phyloP scores from a whole-genome alignment of 179 eudicot species.

The Vitellaria paradoxa region DNA sequence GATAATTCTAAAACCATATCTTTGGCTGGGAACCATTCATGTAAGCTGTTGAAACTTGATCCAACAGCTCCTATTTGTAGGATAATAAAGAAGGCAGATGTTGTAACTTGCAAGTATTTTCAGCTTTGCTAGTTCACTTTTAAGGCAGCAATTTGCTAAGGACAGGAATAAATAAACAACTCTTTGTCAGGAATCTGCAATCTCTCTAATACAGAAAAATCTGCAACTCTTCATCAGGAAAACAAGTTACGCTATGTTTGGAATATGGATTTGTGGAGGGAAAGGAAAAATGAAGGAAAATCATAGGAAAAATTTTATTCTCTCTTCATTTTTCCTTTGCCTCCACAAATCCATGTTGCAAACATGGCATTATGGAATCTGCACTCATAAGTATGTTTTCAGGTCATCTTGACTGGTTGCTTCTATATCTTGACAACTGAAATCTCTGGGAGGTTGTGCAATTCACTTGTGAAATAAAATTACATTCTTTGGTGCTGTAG shows the following conservation, averaged over 20 bases:
- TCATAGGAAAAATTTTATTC: too few species aligned
- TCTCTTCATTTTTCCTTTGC: too few species aligned
- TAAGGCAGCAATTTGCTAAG: neutral
- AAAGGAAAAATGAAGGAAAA: too few species aligned
- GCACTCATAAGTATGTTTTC: too few species aligned
- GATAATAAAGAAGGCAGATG: neutral
- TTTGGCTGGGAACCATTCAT: neutral
- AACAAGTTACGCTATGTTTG: too few species aligned
- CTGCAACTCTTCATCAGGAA: too few species aligned
- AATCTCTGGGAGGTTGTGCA: neutral
- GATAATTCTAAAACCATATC: neutral
- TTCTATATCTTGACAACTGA: neutral
- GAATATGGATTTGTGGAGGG: too few species aligned
- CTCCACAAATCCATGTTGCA: too few species aligned
- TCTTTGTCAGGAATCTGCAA: slow-evolving; percentile 5
- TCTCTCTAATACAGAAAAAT: neutral
- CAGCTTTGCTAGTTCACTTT: neutral
- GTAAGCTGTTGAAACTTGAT: slow-evolving; percentile 8
- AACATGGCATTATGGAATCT: too few species aligned
- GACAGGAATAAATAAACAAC: neutral
- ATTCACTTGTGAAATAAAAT: neutral
- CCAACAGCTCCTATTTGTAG: neutral
- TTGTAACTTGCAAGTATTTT: neutral
- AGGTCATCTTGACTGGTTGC: too few species aligned
- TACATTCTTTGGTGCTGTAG: neutral